Base-by-base conservation (phyloP, 1,284 basidiomycete genomes). In the Athelia sp. region DNA sequence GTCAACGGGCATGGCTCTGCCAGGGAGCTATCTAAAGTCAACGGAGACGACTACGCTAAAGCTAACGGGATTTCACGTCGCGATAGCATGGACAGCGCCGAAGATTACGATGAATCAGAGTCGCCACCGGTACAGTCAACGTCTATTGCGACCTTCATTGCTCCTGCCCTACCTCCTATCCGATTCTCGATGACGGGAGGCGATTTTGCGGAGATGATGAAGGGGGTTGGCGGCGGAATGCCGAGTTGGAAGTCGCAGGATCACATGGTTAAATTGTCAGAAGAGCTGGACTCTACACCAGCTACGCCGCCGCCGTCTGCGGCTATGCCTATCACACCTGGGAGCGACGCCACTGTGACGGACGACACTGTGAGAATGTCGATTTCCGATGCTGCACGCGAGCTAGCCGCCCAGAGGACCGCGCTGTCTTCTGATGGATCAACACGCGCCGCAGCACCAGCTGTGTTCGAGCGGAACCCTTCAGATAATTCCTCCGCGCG, bases 101-200 rank as follows among this genome's bases (percentile, higher is more conserved):
- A 75, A 19, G 75, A 80, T 43, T 62, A 72, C 46, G 73, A 72
- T 8, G 81, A 82, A 56, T 73, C 15, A 17, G 36, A 40, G 36
- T 29, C 74, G 4, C 76, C 79, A 1, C 74, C 78, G 2, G 78
- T 86, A 17, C 78, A 85, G 62, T 76, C 74, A 47, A 81, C 76
- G n/a, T 83, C 82, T 15, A 78, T 76, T 56, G 74, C 85, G 13
- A 89, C 87, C 17, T 89, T 81, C 63, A 88, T 89, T 48, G 84
- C 86, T 1, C 88, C 88, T 40, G 87, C 87, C 4, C 69, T 90
- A 24, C 88, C 87, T 3, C 88, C 88, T 0, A 90, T 91, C 57
- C 80, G 89, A 21, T 86, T 91, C 61, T 93, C 90, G 9, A 80
- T 94, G 74, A 85, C 82, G 56, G 76, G 82, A 36, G 74, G 79